phyloP scores from a whole-genome alignment of 768 basidiomycete species.

The Arthromyces matolae region DNA sequence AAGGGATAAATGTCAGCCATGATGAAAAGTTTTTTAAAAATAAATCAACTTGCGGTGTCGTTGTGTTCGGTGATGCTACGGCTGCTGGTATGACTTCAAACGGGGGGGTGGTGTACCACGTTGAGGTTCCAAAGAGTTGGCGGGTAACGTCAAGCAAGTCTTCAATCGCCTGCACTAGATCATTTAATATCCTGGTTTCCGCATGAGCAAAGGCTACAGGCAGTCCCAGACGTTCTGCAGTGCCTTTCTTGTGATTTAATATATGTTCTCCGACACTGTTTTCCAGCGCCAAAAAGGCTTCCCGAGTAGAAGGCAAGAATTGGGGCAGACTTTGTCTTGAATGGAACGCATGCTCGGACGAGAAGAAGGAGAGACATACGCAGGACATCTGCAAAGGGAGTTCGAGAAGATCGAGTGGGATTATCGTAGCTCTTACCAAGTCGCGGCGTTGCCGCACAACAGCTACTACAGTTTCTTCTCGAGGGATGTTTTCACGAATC shows the following conservation, averaged over 20 bases:
- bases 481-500: slow-evolving; percentile 43
- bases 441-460: slow-evolving; percentile 37
- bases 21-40: not conserved
- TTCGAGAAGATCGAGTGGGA: not conserved
- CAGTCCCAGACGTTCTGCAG: slow-evolving; percentile 30
- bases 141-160: slow-evolving; percentile 37
- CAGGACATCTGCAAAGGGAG: slow-evolving; percentile 30
- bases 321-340: slow-evolving; percentile 46
- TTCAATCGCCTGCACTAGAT: slow-evolving; percentile 41
- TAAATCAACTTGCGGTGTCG: not conserved
- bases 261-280: slow-evolving; percentile 32
- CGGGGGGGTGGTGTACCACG: slow-evolving; percentile 31
- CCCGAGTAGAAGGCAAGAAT: slow-evolving; percentile 43
- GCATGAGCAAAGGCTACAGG: slow-evolving; percentile 40
- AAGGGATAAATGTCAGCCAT: too few relatives aligned
- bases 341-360: slow-evolving; percentile 45
- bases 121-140: slow-evolving; percentile 40
- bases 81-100: too few relatives aligned
- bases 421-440: slow-evolving; percentile 23
- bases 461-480: slow-evolving; percentile 38
- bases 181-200: slow-evolving; percentile 38
- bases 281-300: slow-evolving; percentile 35
- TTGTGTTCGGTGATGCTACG: too few relatives aligned
- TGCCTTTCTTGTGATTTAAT: slow-evolving; percentile 12
- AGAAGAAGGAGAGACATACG: slow-evolving; percentile 45